Base-by-base conservation (phyloP, 768 basidiomycete genomes). In the Agrocybe praecox region DNA sequence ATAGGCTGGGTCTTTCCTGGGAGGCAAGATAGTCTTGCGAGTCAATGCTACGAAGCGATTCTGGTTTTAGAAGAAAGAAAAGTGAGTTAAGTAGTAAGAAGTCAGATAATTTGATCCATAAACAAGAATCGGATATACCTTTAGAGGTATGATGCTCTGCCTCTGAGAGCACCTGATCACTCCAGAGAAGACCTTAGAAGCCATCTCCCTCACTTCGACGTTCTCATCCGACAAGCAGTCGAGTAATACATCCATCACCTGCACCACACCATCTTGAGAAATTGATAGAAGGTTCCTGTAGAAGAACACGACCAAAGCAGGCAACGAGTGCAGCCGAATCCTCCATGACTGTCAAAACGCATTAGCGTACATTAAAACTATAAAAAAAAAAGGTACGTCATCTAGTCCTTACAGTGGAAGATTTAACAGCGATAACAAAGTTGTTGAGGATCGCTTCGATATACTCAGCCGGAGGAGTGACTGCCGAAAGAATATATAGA, bases 131-230 rank as follows among this genome's bases (percentile, higher is more conserved):
- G 34, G 21, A 56, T 55, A 61, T 65, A 91, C 92, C 84, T 91
- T 94, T 62, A 96, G 74, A 1, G 90, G 88, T 46, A 90, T 75
- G 62, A 96, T 94, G 66, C 85, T 91, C 59, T 92, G 86, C 55
- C 93, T 82, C 67, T 94, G 92, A n/a, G 94, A 94, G 65, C 92
- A 94, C 59, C 94, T 80, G 52, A 97, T 81, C 60, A 97, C 87
- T 9, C 92, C 90, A 24, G 93, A 91, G 45, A 97, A 75, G 42
- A 88, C 88, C 73, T 88, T 88, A 5, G 92, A 91, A 21, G 92
- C 91, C 84, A 91, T 94, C 70, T 94, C 91, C 60, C 94, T 83
- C 40, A 97, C 94, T 73, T 97, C 94, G 44, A 94, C 88, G 65
- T 95, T 96, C 68, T 93, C 92, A 68, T 97, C 94, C 10, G 84